A percentile compares a stretch with the other conserved stretches of the same genome.
phyloP scores from a whole-genome alignment of 2,329 filamentous ascomycete genomes.

The Fusarium multiceps region DNA sequence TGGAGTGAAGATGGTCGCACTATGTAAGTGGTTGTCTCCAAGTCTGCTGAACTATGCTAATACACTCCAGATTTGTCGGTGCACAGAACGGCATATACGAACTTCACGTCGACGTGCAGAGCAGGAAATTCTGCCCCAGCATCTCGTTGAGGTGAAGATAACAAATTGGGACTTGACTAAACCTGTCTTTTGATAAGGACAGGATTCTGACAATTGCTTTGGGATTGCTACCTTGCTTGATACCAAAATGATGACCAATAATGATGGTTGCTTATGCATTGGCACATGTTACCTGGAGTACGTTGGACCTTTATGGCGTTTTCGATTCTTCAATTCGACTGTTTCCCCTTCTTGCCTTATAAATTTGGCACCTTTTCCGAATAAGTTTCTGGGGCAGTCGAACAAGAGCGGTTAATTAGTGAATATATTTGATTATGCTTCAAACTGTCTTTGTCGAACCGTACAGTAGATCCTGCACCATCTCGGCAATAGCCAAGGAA shows the following conservation, averaged over 20 bases:
- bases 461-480: conserved; percentile 69
- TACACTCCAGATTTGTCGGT: conserved; percentile 64
- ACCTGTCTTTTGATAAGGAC: conserved; percentile 12
- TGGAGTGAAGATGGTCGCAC: conserved; percentile 71
- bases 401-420: not conserved
- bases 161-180: not conserved
- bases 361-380: conserved; percentile 14
- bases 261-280: conserved; percentile 38
- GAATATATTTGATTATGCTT: not conserved
- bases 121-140: conserved; percentile 69
- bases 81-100: conserved; percentile 82
- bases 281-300: conserved; percentile 38
- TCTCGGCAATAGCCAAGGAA: conserved; percentile 84
- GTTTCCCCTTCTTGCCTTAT: conserved; percentile 26
- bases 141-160: conserved; percentile 62
- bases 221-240: conserved; percentile 13
- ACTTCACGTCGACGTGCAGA: conserved; percentile 72
- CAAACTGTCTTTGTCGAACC: conserved; percentile 33
- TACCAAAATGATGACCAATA: conserved; percentile 42
- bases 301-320: conserved; percentile 29
- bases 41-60: conserved; percentile 31
- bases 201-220: conserved; percentile 14
- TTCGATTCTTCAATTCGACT: conserved; percentile 9
- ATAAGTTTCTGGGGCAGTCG: not conserved
- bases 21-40: conserved; percentile 65